Conservation (phyloP, 768 basidiomycete species). For the Leccinum fibrillosum region DNA sequence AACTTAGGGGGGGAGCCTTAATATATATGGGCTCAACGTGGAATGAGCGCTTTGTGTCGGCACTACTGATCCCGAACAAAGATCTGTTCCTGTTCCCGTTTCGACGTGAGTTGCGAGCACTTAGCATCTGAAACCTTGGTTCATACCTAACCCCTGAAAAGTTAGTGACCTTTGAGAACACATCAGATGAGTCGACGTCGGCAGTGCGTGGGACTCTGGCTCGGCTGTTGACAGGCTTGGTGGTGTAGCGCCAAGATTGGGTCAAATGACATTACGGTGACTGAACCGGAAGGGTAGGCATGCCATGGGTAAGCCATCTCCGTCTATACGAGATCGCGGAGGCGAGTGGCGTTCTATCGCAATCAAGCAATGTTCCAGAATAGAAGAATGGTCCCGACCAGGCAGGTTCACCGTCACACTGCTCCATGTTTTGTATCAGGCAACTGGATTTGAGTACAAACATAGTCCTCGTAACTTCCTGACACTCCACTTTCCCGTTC, state of each 20-base stretch:
- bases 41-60: conserved; percentile 3
- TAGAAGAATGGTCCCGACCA: conserved; percentile 5
- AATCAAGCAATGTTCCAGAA: conserved; percentile 9
- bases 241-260: conserved; percentile 1
- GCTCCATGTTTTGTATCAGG: conserved; percentile 6
- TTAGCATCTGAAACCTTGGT: too few relatives aligned
- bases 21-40: conserved; percentile 4
- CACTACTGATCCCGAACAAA: conserved; percentile 11
- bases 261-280: conserved; percentile 12
- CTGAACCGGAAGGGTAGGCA: neutral
- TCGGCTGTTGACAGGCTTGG: conserved; percentile 11
- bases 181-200: conserved; percentile 2
- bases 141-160: neutral
- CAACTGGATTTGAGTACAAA: neutral
- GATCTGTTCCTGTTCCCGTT: neutral
- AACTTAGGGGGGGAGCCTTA: neutral
- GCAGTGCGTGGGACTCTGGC: conserved; percentile 21
- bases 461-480: neutral
- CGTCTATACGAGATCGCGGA: conserved; percentile 15
- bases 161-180: neutral
- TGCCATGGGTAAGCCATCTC: conserved; percentile 7
- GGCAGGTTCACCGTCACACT: neutral
- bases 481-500: conserved; percentile 1
- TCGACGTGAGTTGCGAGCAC: neutral
- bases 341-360: conserved; percentile 19